These are phyloP conservation scores for Effrenium voratum DNA, from an alignment of 73 alveolate species.

Conservation along the genomic window DNA sequence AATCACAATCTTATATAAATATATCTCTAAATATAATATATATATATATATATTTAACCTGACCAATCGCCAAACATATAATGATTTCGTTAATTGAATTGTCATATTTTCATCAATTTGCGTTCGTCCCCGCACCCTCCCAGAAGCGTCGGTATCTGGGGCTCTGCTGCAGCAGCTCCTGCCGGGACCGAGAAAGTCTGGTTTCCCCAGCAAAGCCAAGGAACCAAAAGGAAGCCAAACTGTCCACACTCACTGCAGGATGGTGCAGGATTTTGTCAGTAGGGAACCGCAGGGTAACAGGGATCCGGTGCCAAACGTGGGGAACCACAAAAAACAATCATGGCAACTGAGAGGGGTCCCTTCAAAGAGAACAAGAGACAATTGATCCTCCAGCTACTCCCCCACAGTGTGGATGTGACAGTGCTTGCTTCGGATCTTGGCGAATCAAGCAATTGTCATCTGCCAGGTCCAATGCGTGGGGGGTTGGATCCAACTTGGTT, in stretches of 20 bases:
- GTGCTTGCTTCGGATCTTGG: no score
- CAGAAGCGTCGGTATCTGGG: conserved; percentile 70
- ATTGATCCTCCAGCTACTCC: no score
- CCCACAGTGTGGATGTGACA: no score
- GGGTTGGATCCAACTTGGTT: no score
- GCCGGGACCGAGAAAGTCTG: not conserved
- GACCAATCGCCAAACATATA: not conserved
- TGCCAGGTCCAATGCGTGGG: no score
- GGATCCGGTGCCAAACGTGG: not conserved
- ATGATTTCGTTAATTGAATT: not conserved
- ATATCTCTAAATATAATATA: no score
- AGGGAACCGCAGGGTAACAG: not conserved
- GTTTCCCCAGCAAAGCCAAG: not conserved
- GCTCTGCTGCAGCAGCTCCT: conserved; percentile 68
- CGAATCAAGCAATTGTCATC: no score
- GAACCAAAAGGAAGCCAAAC: not conserved
- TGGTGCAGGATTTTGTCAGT: not conserved
- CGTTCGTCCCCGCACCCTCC: conserved; percentile 35
- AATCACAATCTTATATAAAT: no score
- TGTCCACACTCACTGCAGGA: not conserved
- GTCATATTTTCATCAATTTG: not conserved
- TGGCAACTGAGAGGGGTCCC: not conserved
- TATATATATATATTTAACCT: no score
- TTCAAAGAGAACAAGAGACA: not conserved
- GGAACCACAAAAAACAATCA: not conserved